These are phyloP conservation scores for Fusarium aywerte DNA, from an alignment of 2,329 filamentous ascomycete genomes.

Conservation along the genomic window DNA sequence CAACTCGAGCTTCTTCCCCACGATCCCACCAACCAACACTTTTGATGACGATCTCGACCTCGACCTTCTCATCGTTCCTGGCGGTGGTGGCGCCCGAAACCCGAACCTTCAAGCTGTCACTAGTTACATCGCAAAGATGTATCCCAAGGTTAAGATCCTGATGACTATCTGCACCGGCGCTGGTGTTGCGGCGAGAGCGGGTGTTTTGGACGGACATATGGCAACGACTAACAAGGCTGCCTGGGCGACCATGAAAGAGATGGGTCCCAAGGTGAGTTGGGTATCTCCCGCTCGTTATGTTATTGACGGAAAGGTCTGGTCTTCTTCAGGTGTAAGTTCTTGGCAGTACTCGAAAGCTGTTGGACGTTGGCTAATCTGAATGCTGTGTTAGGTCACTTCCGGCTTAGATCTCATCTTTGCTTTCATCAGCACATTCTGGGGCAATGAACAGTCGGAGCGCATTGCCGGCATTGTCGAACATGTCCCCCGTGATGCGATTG, in stretches of 20 bases:
- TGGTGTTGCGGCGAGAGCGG: conserved; percentile 66
- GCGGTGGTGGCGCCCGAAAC: conserved; percentile 63
- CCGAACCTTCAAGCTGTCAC: conserved; percentile 52
- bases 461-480: conserved; percentile 66
- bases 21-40: conserved; percentile 59
- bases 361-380: background rate
- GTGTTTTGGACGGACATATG: conserved; percentile 67
- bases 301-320: conserved; percentile 73
- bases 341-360: background rate
- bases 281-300: conserved; percentile 71
- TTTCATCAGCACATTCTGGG: conserved; percentile 59
- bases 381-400: conserved; percentile 47
- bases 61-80: conserved; percentile 73
- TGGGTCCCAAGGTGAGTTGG: conserved; percentile 67
- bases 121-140: conserved; percentile 53
- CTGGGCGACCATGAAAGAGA: conserved; percentile 60
- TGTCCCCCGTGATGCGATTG: conserved; percentile 46
- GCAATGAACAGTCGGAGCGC: conserved; percentile 56
- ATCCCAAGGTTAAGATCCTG: conserved; percentile 62
- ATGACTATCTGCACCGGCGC: conserved; percentile 76
- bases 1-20: conserved; percentile 53
- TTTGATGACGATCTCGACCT: conserved; percentile 63
- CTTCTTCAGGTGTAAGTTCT: conserved; percentile 64
- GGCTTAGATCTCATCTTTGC: conserved; percentile 53
- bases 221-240: conserved; percentile 75